Percentiles rank a stretch among this genome's conserved stretches.
These are phyloP conservation scores for Chamaecrista fasciculata DNA, from an alignment of 306 rosid genomes.

Conservation along the genomic window DNA sequence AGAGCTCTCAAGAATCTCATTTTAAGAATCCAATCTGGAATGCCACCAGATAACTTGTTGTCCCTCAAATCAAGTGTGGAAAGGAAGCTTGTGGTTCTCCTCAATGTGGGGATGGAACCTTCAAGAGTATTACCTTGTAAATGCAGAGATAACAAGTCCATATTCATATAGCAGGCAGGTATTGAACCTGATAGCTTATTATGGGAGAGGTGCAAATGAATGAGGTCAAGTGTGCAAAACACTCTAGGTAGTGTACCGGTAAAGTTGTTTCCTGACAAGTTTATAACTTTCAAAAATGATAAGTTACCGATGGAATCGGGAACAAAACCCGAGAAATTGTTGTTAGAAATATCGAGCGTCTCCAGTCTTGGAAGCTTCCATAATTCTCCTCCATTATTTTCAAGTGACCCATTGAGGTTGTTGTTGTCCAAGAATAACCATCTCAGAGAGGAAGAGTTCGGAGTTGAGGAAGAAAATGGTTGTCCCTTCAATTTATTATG, in stretches of 20 bases:
- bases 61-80: neutral
- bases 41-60: neutral
- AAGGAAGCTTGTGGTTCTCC: neutral
- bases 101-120: neutral
- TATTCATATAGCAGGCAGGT: neutral
- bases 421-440: neutral
- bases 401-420: neutral
- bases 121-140: neutral
- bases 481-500: neutral
- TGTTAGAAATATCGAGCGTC: neutral
- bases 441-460: neutral
- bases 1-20: accelerated
- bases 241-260: neutral
- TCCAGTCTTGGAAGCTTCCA: neutral
- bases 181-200: neutral
- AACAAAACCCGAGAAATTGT: neutral
- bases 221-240: neutral
- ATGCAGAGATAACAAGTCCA: neutral
- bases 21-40: neutral
- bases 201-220: neutral
- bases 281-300: neutral
- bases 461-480: neutral
- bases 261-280: neutral
- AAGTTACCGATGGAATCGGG: neutral
- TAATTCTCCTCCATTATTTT: neutral